Base-by-base conservation (phyloP, 2,329 filamentous ascomycete species). In the Sclerotiophoma versabilis region DNA sequence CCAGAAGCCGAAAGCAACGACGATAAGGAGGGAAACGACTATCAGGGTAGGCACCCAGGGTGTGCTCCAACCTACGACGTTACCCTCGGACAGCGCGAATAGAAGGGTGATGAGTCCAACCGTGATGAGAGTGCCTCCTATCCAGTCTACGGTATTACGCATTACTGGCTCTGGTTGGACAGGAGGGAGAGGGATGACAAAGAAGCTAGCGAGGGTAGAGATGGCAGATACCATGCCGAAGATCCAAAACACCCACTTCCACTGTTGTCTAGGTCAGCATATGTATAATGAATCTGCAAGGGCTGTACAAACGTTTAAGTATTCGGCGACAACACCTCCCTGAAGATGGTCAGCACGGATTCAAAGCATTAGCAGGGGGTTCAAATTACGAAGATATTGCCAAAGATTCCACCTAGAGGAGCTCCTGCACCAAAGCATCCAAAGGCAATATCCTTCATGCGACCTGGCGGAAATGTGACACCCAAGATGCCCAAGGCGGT, bases 401-500 rank as follows among this genome's bases (percentile, higher is more conserved):
- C 88, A 47, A 86, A 83, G 8, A 89, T 79, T 41, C 81, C 83
- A 0, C 88, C 87, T 0, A 89, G 73, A 0, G 88, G 87, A 0
- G 87, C 84, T 1, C 87, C 87, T 1, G 86, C 86, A 15, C 83
- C 69, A 34, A 61, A 68, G 20, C 59, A 64, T 2, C 60, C 60
- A 61, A 91, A 90, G 1, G 87, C 87, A 66, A 89, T 88, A 63
- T 88, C 90, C 73, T 89, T 90, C 4, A 86, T 84, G 59, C 84
- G 86, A 0, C 87, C 86, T 0, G 87, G 86, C 1, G 83, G 83
- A 49, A 90, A 90, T 0, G 85, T 89, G 1, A 84, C 83, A 0
- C 87, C 87, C 2, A 91, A 71, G 32, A 90, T 90, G 0, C 88
- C 88, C 65, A 91, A 84, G 0, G 87, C 88, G 0, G 87, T 89